Conservation (phyloP, 176 grass and related monocot genomes). For the Typha latifolia region DNA sequence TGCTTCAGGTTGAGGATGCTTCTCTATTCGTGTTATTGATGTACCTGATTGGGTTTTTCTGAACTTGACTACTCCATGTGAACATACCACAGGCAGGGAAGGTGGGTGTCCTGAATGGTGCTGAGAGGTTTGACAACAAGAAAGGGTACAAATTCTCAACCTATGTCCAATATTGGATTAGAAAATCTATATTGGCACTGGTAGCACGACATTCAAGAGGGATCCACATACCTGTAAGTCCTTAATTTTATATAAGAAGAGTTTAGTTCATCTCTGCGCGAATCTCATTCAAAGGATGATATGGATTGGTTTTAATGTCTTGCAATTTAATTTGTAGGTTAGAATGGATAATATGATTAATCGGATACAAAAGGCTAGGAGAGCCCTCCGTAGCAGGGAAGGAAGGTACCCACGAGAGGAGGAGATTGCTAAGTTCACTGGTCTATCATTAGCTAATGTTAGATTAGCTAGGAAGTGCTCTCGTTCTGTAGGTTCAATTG, state of each 20-base stretch:
- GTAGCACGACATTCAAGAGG: slow-evolving; percentile 47
- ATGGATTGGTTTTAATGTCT: background rate
- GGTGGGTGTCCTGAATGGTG: slow-evolving; percentile 71
- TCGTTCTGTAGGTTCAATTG: slow-evolving; percentile 43
- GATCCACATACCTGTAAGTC: slow-evolving; percentile 59
- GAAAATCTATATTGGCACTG: slow-evolving; percentile 62
- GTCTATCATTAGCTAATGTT: slow-evolving; percentile 51
- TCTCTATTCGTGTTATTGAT: background rate
- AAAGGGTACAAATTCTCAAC: slow-evolving; percentile 76
- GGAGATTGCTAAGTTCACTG: slow-evolving; percentile 47
- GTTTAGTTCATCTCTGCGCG: background rate
- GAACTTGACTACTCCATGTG: background rate
- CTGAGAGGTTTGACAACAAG: slow-evolving; percentile 62
- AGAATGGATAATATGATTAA: slow-evolving; percentile 73
- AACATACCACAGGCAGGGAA: slow-evolving; percentile 52
- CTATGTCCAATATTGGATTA: slow-evolving; percentile 85
- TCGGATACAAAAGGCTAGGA: slow-evolving; percentile 52
- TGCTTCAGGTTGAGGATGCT: slow-evolving; percentile 56
- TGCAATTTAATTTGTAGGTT: slow-evolving; percentile 29
- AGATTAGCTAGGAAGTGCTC: slow-evolving; percentile 64
- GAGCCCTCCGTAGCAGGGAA: slow-evolving; percentile 26
- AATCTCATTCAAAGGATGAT: slow-evolving; percentile 1
- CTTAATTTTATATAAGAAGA: slow-evolving; percentile 13
- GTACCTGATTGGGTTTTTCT: background rate
- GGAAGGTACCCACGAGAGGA: slow-evolving; percentile 48